A percentile compares a stretch with the other conserved stretches of the same genome.
Conservation (phyloP, 805 yeast genomes). For the Candida fluviatilis region DNA sequence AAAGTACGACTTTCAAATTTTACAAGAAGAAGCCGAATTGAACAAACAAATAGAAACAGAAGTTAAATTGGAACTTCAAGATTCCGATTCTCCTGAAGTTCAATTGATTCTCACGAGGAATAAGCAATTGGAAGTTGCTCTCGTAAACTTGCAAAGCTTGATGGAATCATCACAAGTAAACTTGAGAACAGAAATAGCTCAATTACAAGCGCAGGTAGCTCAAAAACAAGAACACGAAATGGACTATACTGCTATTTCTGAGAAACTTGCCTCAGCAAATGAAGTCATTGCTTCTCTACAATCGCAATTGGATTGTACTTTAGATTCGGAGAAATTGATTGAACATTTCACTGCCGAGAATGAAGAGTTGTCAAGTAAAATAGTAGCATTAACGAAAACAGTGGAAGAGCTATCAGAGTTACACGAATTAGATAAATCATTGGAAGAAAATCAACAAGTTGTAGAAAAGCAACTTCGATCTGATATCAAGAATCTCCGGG, state of each 20-base stretch:
- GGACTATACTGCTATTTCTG: too few species aligned
- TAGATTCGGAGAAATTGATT: constrained; percentile 32
- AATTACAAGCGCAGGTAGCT: constrained; percentile 1
- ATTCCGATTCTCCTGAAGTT: constrained; percentile 10
- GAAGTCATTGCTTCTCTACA: constrained; percentile 22
- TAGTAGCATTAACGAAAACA: constrained; percentile 29
- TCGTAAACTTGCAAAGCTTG: constrained; percentile 28
- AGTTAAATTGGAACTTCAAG: constrained; percentile 15
- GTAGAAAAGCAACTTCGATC: constrained; percentile 41
- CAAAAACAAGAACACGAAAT: not conserved
- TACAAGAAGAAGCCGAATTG: constrained; percentile 34
- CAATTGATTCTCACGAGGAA: constrained; percentile 26
- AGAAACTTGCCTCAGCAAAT: constrained; percentile 21
- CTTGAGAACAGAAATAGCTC: constrained; percentile 16
- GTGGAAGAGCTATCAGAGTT: constrained; percentile 47
- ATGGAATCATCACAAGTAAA: constrained; percentile 21
- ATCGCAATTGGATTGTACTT: constrained; percentile 28
- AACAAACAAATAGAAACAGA: constrained; percentile 35
- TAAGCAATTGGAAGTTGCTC: constrained; percentile 37
- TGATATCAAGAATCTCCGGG: constrained; percentile 26
- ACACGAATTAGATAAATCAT: constrained; percentile 45
- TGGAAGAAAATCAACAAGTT: constrained; percentile 42
- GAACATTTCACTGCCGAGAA: constrained; percentile 34
- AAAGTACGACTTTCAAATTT: constrained; percentile 23
- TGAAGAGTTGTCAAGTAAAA: constrained; percentile 28